phyloP scores from a whole-genome alignment of 176 grass and related monocot genomes.

The Chloris gayana region DNA sequence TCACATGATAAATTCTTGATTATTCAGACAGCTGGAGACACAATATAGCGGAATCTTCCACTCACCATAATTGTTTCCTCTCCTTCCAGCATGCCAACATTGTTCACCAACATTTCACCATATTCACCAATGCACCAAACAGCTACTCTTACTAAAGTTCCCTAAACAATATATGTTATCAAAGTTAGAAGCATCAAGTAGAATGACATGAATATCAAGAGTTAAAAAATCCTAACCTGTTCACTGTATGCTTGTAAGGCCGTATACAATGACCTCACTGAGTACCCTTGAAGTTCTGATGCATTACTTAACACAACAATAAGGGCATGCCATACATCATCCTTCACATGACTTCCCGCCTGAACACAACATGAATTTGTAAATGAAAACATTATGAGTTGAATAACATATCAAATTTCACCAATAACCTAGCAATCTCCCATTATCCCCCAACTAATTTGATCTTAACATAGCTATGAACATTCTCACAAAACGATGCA shows the following conservation, averaged over 20 bases:
- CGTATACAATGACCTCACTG: slow-evolving; percentile 82
- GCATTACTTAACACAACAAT: slow-evolving; percentile 94
- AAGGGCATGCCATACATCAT: slow-evolving; percentile 90
- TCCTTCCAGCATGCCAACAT: slow-evolving; percentile 68
- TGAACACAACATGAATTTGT: slow-evolving; percentile 39
- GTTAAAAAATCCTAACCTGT: slow-evolving; percentile 58
- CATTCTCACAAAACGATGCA: not conserved
- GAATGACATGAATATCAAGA: slow-evolving; percentile 32
- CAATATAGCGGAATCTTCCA: slow-evolving; percentile 23
- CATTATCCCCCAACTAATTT: not conserved
- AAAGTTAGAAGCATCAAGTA: slow-evolving; percentile 17
- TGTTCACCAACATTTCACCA: slow-evolving; percentile 96
- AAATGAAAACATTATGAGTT: slow-evolving; percentile 4
- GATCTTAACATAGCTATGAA: not conserved
- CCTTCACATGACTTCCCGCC: slow-evolving; percentile 94
- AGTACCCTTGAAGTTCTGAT: slow-evolving; percentile 94
- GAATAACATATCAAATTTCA: not conserved
- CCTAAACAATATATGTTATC: slow-evolving; percentile 50
- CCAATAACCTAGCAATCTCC: too few species aligned
- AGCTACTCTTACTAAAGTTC: slow-evolving; percentile 87
- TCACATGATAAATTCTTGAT: slow-evolving; percentile 11
- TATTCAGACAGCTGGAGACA: slow-evolving; percentile 4
- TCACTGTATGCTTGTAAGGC: slow-evolving; percentile 66
- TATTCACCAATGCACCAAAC: slow-evolving; percentile 99
- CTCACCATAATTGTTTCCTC: slow-evolving; percentile 78